Percentiles rank a stretch among this genome's conserved stretches.
These are phyloP conservation scores for Ustilago vetiveriae DNA, from an alignment of 1,284 basidiomycete genomes.

Conservation along the genomic window DNA sequence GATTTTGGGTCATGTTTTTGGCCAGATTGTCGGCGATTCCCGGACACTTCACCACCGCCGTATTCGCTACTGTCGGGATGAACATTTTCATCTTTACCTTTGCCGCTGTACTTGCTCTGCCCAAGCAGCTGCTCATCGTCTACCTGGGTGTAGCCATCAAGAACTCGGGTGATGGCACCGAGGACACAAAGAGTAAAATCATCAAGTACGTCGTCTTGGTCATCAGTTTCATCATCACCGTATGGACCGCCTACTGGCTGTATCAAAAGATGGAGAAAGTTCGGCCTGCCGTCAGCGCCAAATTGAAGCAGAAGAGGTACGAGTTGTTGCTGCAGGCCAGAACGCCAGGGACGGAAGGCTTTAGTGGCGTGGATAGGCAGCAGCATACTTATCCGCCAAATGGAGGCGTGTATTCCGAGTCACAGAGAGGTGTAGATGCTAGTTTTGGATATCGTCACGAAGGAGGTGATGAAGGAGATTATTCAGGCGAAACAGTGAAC, in stretches of 20 bases:
- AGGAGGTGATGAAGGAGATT: slow-evolving; percentile 3
- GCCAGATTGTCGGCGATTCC: slow-evolving; percentile 69
- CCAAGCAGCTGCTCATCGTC: slow-evolving; percentile 72
- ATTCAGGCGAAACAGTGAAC: too few species aligned
- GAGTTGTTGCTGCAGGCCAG: slow-evolving; percentile 45
- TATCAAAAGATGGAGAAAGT: slow-evolving; percentile 78
- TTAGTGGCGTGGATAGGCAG: slow-evolving; percentile 1
- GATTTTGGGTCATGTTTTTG: slow-evolving; percentile 71
- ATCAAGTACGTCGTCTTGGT: slow-evolving; percentile 65
- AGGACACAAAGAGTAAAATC: slow-evolving; percentile 58
- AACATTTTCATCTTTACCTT: slow-evolving; percentile 76
- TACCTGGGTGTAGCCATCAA: slow-evolving; percentile 65
- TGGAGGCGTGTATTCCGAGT: neutral
- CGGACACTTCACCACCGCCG: slow-evolving; percentile 74
- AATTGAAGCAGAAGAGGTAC: slow-evolving; percentile 76
- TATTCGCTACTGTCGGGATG: slow-evolving; percentile 81
- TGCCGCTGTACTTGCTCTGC: slow-evolving; percentile 78
- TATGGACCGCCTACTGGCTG: slow-evolving; percentile 85
- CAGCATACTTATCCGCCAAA: slow-evolving; percentile 17
- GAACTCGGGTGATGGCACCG: slow-evolving; percentile 41
- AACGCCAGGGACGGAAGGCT: slow-evolving; percentile 29
- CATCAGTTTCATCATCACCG: slow-evolving; percentile 73
- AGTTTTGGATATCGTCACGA: slow-evolving; percentile 3
- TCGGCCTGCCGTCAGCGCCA: slow-evolving; percentile 73
- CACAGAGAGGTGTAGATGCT: neutral